phyloP scores from a whole-genome alignment of 2,329 filamentous ascomycete genomes.

The Elsinoe batatas region DNA sequence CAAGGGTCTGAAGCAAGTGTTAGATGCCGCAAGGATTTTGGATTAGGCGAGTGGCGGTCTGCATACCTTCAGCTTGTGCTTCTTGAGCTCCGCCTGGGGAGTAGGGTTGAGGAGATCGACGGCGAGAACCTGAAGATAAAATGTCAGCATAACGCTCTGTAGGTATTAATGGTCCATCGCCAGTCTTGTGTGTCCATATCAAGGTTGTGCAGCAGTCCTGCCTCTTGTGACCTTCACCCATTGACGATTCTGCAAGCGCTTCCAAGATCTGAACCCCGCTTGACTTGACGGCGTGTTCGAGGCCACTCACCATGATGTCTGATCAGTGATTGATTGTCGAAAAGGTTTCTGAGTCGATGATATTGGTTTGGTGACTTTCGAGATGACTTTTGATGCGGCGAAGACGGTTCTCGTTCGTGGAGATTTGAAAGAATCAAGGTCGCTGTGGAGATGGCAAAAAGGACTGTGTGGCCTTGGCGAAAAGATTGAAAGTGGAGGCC shows the following conservation, averaged over 20 bases:
- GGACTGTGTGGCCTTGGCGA: conserved; percentile 8
- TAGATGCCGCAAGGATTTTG: not conserved
- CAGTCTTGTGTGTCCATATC: conserved; percentile 2
- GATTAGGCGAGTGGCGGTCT: conserved; percentile 13
- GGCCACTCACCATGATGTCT: conserved; percentile 12
- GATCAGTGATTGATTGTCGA: conserved; percentile 3
- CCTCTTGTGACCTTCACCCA: not conserved
- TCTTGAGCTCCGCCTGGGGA: conserved; percentile 94
- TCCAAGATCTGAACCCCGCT: not conserved
- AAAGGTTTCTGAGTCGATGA: not conserved
- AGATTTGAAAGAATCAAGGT: conserved; percentile 10
- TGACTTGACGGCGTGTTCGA: not conserved
- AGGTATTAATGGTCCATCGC: not conserved
- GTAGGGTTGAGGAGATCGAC: conserved; percentile 99
- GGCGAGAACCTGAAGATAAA: conserved; percentile 77
- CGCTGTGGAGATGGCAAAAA: conserved; percentile 14
- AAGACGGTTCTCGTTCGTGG: not conserved
- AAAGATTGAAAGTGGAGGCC: conserved; percentile 1
- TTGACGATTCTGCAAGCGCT: not conserved
- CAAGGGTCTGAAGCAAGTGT: conserved; percentile 44
- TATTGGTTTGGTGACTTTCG: conserved; percentile 1
- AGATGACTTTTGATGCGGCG: conserved; percentile 8
- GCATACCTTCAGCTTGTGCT: conserved; percentile 99
- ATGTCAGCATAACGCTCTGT: conserved; percentile 19
- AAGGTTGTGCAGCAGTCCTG: not conserved